phyloP scores from a whole-genome alignment of 192 early-diverging fungal genomes.

The Coemansia reversa region DNA sequence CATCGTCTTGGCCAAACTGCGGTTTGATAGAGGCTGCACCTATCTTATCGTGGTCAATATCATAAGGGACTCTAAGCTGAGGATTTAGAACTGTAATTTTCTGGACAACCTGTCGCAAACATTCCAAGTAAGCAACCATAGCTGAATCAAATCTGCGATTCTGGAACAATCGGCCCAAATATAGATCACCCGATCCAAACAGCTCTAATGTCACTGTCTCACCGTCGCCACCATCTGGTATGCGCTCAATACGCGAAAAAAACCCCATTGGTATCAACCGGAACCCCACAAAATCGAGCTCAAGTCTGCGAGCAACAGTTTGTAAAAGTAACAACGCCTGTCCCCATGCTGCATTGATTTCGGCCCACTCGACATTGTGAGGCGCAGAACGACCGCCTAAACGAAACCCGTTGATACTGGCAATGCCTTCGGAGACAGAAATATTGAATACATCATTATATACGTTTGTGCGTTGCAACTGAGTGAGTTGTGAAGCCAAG shows the following conservation, averaged over 20 bases:
- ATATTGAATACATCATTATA: constrained; percentile 95
- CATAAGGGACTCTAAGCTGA: constrained; percentile 81
- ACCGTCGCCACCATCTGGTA: constrained; percentile 58
- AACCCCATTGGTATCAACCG: constrained; percentile 88
- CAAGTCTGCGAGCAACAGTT: constrained; percentile 80
- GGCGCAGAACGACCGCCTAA: constrained; percentile 73
- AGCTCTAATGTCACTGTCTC: constrained; percentile 58
- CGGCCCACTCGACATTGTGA: constrained; percentile 87
- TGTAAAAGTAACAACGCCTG: constrained; percentile 83
- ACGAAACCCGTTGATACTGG: constrained; percentile 92
- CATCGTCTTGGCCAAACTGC: constrained; percentile 89
- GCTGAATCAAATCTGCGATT: constrained; percentile 85
- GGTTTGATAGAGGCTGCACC: constrained; percentile 78
- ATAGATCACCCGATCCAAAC: constrained; percentile 85
- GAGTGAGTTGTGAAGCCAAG: constrained; percentile 72
- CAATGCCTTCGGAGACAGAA: constrained; percentile 78
- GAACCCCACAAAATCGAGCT: constrained; percentile 80
- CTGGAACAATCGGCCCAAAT: constrained; percentile 71
- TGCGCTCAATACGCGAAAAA: constrained; percentile 86
- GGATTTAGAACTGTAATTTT: constrained; percentile 71
- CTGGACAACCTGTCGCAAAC: constrained; percentile 85
- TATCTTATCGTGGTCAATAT: constrained; percentile 86
- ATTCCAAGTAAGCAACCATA: constrained; percentile 87
- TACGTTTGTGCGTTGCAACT: constrained; percentile 88
- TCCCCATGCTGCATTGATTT: constrained; percentile 97